Evolutionary conservation across 306 rosid species (phyloP).

Genomic region (Biancaea sappan): DNA sequence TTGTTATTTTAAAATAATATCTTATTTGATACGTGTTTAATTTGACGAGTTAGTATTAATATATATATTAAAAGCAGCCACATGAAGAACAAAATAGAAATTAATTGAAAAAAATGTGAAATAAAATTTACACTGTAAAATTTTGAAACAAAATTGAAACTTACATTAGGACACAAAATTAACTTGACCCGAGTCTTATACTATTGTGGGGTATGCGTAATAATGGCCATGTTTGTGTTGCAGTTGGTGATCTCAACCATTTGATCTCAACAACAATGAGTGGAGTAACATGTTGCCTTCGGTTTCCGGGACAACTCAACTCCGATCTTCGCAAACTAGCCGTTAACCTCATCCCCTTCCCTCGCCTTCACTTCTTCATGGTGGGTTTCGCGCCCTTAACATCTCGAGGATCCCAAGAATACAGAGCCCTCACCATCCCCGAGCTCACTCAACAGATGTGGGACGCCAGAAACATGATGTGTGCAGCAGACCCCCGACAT

Average conservation of each 20-base stretch:
- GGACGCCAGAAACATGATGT: slow-evolving; percentile 86
- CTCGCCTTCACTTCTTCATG: slow-evolving; percentile 87
- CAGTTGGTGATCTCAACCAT: slow-evolving; percentile 84
- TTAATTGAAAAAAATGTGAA: too few relatives aligned
- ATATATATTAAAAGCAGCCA: too few relatives aligned
- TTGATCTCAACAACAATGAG: slow-evolving; percentile 85
- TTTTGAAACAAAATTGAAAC: too few relatives aligned
- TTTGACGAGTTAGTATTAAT: too few relatives aligned
- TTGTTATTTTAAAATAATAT: too few relatives aligned
- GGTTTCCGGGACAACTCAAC: slow-evolving; percentile 83
- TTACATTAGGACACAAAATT: too few relatives aligned
- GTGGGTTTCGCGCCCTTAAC: slow-evolving; percentile 81
- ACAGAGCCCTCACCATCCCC: slow-evolving; percentile 76
- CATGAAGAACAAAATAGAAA: too few relatives aligned
- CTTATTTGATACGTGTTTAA: too few relatives aligned
- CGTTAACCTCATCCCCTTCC: slow-evolving; percentile 78
- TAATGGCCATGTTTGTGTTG: neutral
- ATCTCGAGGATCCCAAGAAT: slow-evolving; percentile 63
- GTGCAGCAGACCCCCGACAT: slow-evolving; percentile 79
- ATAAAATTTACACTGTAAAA: too few relatives aligned
- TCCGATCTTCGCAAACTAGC: slow-evolving; percentile 79
- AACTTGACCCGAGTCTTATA: too few relatives aligned
- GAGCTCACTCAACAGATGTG: slow-evolving; percentile 90
- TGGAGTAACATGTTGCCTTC: slow-evolving; percentile 83
- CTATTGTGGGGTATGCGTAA: neutral